Evolutionary conservation across 73 alveolate species (phyloP).

Genomic region (Blepharisma stoltei): DNA sequence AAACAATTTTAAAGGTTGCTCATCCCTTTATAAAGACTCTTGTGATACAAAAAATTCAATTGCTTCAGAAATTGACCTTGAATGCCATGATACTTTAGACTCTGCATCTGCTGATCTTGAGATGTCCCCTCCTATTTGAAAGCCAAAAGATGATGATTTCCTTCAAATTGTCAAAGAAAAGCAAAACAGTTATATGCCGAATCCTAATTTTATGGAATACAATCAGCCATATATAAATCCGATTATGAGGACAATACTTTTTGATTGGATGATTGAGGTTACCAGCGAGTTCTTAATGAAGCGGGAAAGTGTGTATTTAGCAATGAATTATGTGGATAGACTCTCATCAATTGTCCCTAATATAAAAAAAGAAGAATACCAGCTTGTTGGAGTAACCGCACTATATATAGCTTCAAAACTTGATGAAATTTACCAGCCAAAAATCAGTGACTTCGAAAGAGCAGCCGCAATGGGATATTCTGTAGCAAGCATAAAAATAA

Average conservation of each 20-base stretch:
- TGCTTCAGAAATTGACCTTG: no score
- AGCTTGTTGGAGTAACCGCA: constrained; percentile 80
- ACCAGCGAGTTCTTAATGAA: constrained; percentile 75
- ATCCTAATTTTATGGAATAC: no score
- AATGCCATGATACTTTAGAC: no score
- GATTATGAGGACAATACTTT: constrained; percentile 74
- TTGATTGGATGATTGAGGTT: constrained; percentile 96
- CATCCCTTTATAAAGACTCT: no score
- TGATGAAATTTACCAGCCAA: constrained; percentile 75
- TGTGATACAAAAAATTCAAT: no score
- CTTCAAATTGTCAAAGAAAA: no score
- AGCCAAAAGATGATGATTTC: no score
- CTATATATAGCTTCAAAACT: constrained; percentile 82
- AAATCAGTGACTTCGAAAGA: constrained; percentile 54
- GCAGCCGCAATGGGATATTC: constrained; percentile 66
- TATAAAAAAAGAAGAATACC: constrained; percentile 60
- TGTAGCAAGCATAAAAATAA: constrained; percentile 33
- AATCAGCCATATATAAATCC: constrained; percentile 37
- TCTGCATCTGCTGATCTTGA: no score
- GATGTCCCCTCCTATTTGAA: no score
- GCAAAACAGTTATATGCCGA: no score
- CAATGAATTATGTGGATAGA: constrained; percentile 72
- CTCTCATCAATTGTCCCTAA: constrained; percentile 50
- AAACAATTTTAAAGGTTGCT: no score
- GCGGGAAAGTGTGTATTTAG: constrained; percentile 76